Evolutionary conservation across 352 stramenopile species (phyloP), one percentile per base, ranked within the genome.

Genomic region (Phytophthora crassamura): DNA sequence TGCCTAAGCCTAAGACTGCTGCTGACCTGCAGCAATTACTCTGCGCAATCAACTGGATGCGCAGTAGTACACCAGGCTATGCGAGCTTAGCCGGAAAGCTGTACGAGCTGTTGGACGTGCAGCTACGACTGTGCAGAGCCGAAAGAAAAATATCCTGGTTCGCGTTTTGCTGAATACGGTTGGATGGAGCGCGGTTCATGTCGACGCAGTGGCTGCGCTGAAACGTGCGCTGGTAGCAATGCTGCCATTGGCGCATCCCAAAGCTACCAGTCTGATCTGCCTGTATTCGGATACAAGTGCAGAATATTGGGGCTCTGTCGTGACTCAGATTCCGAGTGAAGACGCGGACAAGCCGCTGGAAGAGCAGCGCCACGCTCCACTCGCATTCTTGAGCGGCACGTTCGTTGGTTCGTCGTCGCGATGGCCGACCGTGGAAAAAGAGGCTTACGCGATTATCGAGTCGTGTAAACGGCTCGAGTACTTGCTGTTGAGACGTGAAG

Each of bases 371-470:
- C 49, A 60, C 16, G 46, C 36, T 2, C 56, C 56, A 6, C 11
- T 64, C 0, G 46, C 56, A n/a, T 57, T 64, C 20, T 38, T 66
- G 2, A 66, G 58, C 43, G 58, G 56, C 15, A 6, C 5, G 15
- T 55, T 75, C 32, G 20, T 16, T 15, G 54, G 56, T 16, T 16
- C 14, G 20, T 14, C 35, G 39, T 15, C 2, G 0, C 32, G 56
- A 2, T 77, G 63, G 69, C 28, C 47, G 12, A 62, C 49, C 0
- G 70, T 77, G 18, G 69, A 69, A 12, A 75, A 69, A 25, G 58
- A 76, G 48, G 68, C 53, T 0, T 69, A 40, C 36, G 46, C 61
- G 0, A 72, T 75, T 20, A 15, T 69, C 1, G 28, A 12, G 6
- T 40, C 51, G 1, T 59, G 20, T 11, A 59, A 61, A 9, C 36